Evolutionary conservation across 352 stramenopile genomes (phyloP).

Genomic region (Globisporangium acanthophoron): DNA sequence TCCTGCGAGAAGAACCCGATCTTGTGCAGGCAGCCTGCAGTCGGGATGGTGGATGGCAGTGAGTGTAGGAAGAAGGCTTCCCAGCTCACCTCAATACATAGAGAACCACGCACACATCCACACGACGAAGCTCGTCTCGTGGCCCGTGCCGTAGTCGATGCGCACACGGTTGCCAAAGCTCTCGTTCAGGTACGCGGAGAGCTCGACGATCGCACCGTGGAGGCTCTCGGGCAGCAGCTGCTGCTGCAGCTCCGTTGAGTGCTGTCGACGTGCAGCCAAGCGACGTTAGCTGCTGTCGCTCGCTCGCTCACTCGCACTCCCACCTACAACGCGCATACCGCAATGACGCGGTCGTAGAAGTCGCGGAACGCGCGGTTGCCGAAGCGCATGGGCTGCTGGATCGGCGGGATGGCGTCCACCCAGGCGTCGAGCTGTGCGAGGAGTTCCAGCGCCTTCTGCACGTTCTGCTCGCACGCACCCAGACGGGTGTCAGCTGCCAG

Average conservation of each 20-base stretch:
- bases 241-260: conserved; percentile 49
- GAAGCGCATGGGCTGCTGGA: conserved; percentile 93
- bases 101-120: conserved; percentile 78
- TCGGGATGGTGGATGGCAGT: background rate
- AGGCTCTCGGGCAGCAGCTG: conserved; percentile 47
- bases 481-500: too few species aligned
- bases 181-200: conserved; percentile 93
- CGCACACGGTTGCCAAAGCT: conserved; percentile 96
- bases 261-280: conserved; percentile 16
- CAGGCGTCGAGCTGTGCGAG: conserved; percentile 69
- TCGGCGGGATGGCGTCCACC: conserved; percentile 90
- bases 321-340: conserved; percentile 28
- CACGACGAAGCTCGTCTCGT: conserved; percentile 97
- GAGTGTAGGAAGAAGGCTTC: background rate
- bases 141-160: conserved; percentile 98
- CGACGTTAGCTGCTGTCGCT: too few species aligned
- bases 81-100: too few species aligned
- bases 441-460: conserved; percentile 58
- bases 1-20: conserved; percentile 85
- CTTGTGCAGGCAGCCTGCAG: conserved; percentile 78
- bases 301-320: background rate
- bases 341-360: conserved; percentile 81
- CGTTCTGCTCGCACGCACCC: conserved; percentile 33
- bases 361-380: conserved; percentile 93
- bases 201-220: conserved; percentile 82